Percentiles rank a stretch among this genome's conserved stretches.
Evolutionary conservation across 805 yeast species (phyloP).

Genomic region (Torulaspora franciscae): DNA sequence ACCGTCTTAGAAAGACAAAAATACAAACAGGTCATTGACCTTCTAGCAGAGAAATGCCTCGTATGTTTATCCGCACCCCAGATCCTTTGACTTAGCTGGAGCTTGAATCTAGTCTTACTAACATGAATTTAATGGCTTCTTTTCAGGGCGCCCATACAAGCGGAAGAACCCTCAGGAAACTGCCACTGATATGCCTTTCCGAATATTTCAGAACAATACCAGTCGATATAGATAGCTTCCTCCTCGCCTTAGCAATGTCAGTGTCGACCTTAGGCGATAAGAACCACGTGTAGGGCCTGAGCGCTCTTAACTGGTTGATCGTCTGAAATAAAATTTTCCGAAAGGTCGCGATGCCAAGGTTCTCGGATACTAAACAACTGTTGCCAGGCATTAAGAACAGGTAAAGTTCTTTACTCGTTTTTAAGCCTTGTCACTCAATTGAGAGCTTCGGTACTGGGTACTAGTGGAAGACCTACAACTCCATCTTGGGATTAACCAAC

Average conservation of each 20-base stretch:
- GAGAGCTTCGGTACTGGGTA: too few relatives aligned
- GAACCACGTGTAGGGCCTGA: conserved; percentile 10
- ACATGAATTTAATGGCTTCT: conserved; percentile 1
- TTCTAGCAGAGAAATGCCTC: conserved; percentile 22
- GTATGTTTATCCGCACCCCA: conserved; percentile 23
- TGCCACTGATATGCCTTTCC: conserved; percentile 30
- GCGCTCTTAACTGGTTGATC: background rate
- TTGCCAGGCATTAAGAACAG: too few relatives aligned
- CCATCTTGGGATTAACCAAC: too few relatives aligned
- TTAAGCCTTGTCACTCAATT: too few relatives aligned
- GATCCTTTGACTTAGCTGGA: background rate
- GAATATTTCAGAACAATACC: conserved; percentile 28
- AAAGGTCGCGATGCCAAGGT: background rate
- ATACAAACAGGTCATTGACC: conserved; percentile 13
- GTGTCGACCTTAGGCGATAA: conserved; percentile 2
- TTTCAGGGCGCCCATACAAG: conserved; percentile 23
- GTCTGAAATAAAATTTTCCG: conserved; percentile 1
- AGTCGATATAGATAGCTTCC: conserved; percentile 21
- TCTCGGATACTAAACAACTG: too few relatives aligned
- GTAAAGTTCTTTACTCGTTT: too few relatives aligned
- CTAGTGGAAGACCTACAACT: too few relatives aligned
- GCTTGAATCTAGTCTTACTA: background rate
- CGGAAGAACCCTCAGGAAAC: conserved; percentile 31
- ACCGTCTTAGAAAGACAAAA: conserved; percentile 3
- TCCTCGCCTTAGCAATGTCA: conserved; percentile 26